Percentiles rank a stretch among this genome's conserved stretches.
Evolutionary conservation across 2,329 filamentous ascomycete genomes (phyloP).

Genomic region (Aspergillus terreus): DNA sequence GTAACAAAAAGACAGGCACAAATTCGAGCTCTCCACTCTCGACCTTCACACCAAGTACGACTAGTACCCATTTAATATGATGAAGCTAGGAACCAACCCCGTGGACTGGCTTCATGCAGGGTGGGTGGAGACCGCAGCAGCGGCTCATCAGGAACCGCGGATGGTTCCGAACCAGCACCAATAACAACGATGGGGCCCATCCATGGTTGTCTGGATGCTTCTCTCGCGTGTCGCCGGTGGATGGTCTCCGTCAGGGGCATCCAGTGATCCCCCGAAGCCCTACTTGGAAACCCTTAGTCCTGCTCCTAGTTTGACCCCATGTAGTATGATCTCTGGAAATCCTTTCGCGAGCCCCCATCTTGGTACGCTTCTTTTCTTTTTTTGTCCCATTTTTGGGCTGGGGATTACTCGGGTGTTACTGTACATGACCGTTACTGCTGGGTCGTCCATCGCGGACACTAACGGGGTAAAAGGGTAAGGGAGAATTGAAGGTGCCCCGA

Average conservation of each 20-base stretch:
- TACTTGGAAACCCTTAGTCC: neutral
- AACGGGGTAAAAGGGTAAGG: no score
- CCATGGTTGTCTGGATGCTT: conserved; percentile 16
- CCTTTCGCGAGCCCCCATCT: neutral
- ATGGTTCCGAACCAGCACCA: conserved; percentile 27
- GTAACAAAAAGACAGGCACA: neutral
- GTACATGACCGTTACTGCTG: neutral
- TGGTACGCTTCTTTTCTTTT: neutral
- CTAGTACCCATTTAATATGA: neutral
- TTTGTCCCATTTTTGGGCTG: neutral
- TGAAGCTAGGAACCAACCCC: conserved; percentile 18
- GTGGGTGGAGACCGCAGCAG: conserved; percentile 22
- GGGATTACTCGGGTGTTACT: neutral
- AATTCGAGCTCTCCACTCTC: neutral
- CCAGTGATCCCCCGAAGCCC: neutral
- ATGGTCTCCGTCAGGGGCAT: neutral
- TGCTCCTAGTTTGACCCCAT: neutral
- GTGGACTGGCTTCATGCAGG: conserved; percentile 23
- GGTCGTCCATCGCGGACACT: neutral
- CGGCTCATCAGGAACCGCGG: conserved; percentile 27
- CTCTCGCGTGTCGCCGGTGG: conserved; percentile 17
- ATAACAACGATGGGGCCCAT: neutral
- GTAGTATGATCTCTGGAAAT: neutral
- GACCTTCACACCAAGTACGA: neutral
- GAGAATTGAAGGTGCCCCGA: neutral